A percentile compares a stretch with the other conserved stretches of the same genome.
Evolutionary conservation across 192 early-diverging fungal genomes (phyloP).

Genomic region (Mortierella antarctica): DNA sequence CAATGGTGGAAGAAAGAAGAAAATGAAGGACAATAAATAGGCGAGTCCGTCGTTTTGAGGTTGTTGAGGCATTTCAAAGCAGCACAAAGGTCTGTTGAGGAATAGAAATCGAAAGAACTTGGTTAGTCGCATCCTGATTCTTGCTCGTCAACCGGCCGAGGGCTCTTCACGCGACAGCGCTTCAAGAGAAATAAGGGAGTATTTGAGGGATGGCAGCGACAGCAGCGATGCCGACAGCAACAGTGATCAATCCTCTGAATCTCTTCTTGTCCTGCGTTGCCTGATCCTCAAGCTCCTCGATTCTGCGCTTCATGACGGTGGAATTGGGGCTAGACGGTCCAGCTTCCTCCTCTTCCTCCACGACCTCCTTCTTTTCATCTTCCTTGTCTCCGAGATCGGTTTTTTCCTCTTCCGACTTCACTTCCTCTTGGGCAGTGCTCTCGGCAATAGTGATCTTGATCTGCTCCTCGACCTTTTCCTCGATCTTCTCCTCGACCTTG

Average conservation of each 20-base stretch:
- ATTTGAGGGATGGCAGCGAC: constrained; percentile 30
- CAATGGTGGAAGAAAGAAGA: not conserved
- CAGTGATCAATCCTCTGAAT: constrained; percentile 23
- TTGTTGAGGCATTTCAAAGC: not conserved
- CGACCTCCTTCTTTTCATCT: not conserved
- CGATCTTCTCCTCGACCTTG: not conserved
- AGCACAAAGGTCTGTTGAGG: not conserved
- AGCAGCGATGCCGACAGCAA: constrained; percentile 32
- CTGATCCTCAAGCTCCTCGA: constrained; percentile 29
- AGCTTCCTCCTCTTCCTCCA: constrained; percentile 2
- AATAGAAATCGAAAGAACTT: not conserved
- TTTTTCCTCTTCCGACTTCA: not conserved
- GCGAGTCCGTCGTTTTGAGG: too few species aligned
- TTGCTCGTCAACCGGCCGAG: not conserved
- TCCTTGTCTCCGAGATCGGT: constrained; percentile 1
- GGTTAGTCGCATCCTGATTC: not conserved
- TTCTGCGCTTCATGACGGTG: constrained; percentile 17
- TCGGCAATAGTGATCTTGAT: not conserved
- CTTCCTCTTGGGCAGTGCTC: not conserved
- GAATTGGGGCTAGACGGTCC: not conserved
- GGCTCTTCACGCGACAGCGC: not conserved
- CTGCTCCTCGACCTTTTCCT: constrained; percentile 3
- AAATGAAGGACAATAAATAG: not conserved
- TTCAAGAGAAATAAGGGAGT: constrained; percentile 35
- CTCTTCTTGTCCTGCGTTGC: constrained; percentile 20